Evolutionary conservation across 1,284 basidiomycete species (phyloP).

Genomic region (Pterulicium gracile): DNA sequence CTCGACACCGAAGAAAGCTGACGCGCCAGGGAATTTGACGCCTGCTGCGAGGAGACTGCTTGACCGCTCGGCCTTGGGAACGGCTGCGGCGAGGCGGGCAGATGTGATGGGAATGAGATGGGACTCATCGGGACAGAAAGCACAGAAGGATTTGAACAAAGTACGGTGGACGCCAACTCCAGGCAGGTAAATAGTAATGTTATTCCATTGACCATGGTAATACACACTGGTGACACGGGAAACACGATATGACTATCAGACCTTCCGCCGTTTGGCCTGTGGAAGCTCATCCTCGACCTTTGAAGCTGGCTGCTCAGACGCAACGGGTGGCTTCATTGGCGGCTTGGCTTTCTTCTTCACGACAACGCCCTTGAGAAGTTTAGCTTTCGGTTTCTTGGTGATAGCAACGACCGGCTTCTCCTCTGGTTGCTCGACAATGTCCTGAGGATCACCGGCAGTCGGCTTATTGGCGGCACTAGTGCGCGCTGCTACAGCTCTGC

Average conservation of each 20-base stretch:
- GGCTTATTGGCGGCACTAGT: constrained; percentile 41
- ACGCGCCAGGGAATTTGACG: constrained; percentile 61
- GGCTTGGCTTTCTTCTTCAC: constrained; percentile 61
- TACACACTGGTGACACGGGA: constrained; percentile 5
- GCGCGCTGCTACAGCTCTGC: constrained; percentile 67
- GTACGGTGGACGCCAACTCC: constrained; percentile 80
- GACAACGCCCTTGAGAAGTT: constrained; percentile 62
- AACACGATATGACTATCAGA: constrained; percentile 21
- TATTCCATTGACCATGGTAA: constrained; percentile 3
- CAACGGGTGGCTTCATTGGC: constrained; percentile 11
- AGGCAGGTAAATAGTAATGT: neutral
- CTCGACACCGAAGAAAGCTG: constrained; percentile 55
- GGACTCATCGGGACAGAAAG: constrained; percentile 42
- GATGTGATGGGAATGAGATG: constrained; percentile 57
- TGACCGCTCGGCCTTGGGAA: constrained; percentile 55
- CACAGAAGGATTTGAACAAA: constrained; percentile 48
- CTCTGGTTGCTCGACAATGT: constrained; percentile 12
- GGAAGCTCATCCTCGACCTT: constrained; percentile 23
- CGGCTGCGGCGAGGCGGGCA: constrained; percentile 48
- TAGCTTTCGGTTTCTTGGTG: constrained; percentile 46
- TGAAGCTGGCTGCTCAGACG: constrained; percentile 8
- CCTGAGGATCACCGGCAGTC: constrained; percentile 18
- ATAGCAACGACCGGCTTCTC: constrained; percentile 17
- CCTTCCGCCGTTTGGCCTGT: constrained; percentile 43
- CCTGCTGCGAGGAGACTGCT: constrained; percentile 72